phyloP scores from a whole-genome alignment of 805 yeast genomes.

The Blastobotrys mokoenaii region DNA sequence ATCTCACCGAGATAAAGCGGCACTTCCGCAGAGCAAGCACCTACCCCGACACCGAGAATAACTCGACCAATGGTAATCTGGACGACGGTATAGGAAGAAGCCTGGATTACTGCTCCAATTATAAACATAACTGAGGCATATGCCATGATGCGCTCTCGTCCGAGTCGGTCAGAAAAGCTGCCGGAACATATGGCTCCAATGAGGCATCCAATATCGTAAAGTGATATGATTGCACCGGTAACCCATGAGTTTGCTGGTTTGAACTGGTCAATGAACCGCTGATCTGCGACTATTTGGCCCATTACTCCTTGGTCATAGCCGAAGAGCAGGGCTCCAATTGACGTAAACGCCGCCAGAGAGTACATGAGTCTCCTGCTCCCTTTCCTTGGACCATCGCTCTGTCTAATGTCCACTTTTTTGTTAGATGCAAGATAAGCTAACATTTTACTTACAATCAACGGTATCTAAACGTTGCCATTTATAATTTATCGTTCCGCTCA shows the following conservation, averaged over 20 bases:
- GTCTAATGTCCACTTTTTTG: not conserved
- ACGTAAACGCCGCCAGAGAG: conserved; percentile 11
- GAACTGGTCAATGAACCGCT: conserved; percentile 35
- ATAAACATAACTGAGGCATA: conserved; percentile 75
- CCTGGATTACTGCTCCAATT: conserved; percentile 78
- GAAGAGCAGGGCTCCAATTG: conserved; percentile 37
- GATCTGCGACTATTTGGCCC: conserved; percentile 58
- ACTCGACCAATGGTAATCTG: conserved; percentile 58
- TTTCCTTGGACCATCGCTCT: not conserved
- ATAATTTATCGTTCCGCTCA: too few species aligned
- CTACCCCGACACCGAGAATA: conserved; percentile 69
- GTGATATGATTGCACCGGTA: conserved; percentile 42
- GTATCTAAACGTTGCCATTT: not conserved
- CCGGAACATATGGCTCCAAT: conserved; percentile 39
- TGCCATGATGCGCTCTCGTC: conserved; percentile 77
- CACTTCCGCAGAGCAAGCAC: conserved; percentile 65
- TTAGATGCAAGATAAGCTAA: not conserved
- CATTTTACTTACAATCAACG: not conserved
- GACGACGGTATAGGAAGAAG: conserved; percentile 76
- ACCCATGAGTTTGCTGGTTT: conserved; percentile 36
- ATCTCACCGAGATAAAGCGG: conserved; percentile 74
- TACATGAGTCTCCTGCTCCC: conserved; percentile 4
- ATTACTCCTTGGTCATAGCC: conserved; percentile 72
- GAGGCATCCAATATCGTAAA: conserved; percentile 40
- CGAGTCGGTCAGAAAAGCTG: conserved; percentile 64